Conservation (phyloP, 2,329 filamentous ascomycete species). For the Alternaria viburni region DNA sequence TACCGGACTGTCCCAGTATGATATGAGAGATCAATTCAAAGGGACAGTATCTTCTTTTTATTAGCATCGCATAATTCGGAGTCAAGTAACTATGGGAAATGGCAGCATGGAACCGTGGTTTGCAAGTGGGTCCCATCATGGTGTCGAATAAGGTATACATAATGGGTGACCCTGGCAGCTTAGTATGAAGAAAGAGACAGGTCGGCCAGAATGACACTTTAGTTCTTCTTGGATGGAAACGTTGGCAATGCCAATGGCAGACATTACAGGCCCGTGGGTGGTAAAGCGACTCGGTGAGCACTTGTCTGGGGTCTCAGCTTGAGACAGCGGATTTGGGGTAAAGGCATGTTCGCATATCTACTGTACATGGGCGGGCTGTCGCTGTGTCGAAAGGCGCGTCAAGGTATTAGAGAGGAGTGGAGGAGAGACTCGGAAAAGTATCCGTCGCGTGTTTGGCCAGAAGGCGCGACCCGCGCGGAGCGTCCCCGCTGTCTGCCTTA, state of each 20-base stretch:
- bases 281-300: background rate
- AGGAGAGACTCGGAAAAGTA: background rate
- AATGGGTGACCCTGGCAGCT: background rate
- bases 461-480: background rate
- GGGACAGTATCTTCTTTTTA: background rate
- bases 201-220: fast-evolving
- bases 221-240: background rate
- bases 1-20: background rate
- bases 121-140: background rate
- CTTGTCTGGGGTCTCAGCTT: background rate
- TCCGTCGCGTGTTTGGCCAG: background rate
- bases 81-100: background rate
- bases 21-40: background rate
- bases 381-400: background rate
- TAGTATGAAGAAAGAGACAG: background rate
- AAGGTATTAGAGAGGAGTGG: background rate
- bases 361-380: background rate
- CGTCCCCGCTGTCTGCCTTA: background rate
- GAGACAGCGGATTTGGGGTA: background rate
- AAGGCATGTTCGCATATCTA: background rate
- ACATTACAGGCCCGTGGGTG: background rate
- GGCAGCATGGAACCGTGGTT: background rate
- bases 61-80: background rate
- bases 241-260: background rate
- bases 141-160: background rate